phyloP scores from a whole-genome alignment of 805 yeast genomes.

The Nakazawaea wickerhamii region DNA sequence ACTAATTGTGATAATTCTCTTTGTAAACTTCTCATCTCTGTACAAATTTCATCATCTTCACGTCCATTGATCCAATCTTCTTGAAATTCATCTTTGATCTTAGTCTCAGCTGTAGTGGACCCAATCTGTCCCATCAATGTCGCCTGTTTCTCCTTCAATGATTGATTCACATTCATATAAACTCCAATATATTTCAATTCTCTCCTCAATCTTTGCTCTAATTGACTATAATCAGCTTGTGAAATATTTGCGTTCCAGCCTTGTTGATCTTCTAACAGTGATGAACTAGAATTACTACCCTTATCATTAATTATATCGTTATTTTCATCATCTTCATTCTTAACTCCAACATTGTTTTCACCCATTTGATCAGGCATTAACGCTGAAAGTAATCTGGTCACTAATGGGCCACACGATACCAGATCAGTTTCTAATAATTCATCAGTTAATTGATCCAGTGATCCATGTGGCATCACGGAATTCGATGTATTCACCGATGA shows the following conservation, averaged over 20 bases:
- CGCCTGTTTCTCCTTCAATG: constrained; percentile 27
- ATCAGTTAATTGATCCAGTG: constrained; percentile 53
- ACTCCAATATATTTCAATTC: constrained; percentile 91
- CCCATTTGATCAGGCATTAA: constrained; percentile 44
- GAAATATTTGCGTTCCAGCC: constrained; percentile 42
- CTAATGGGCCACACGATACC: constrained; percentile 86
- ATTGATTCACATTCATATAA: constrained; percentile 55
- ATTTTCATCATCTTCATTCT: constrained; percentile 16
- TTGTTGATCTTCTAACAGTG: constrained; percentile 33
- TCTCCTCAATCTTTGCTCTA: constrained; percentile 83
- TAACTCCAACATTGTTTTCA: constrained; percentile 12
- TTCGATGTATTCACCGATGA: background rate
- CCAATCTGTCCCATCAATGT: constrained; percentile 18
- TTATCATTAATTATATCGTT: constrained; percentile 16
- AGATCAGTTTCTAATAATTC: constrained; percentile 63
- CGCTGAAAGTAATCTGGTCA: constrained; percentile 79
- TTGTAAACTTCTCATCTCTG: constrained; percentile 75
- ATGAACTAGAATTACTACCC: constrained; percentile 18
- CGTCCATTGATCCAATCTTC: constrained; percentile 73
- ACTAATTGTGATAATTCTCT: constrained; percentile 56
- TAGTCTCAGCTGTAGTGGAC: constrained; percentile 17
- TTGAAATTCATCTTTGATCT: constrained; percentile 24
- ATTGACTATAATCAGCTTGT: constrained; percentile 63
- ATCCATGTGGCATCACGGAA: constrained; percentile 46
- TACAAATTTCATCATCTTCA: constrained; percentile 92